Evolutionary conservation across 2,329 filamentous ascomycete species (phyloP), one percentile per base, ranked within the genome.

Genomic region (Fusarium torreyae): DNA sequence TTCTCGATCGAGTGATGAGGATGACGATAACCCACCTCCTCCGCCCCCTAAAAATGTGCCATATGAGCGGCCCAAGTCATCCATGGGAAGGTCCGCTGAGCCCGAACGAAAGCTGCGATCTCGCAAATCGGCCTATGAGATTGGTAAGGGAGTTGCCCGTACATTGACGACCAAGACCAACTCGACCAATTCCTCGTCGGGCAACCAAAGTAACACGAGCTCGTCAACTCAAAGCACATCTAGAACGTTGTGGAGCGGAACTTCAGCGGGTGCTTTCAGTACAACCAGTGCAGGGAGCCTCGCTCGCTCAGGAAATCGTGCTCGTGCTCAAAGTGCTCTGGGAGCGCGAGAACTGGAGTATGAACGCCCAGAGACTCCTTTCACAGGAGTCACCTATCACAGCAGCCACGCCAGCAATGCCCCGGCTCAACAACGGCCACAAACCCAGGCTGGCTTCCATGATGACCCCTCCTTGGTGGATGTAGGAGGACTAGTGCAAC

Each of bases 241-340:
- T 72, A 89, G 91, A 73, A 98, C 93, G 74, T 80, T 99, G 43
- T 98, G 98, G 95, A 98, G 95, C 78, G 96, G 95, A 5, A 87
- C 89, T 53, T 98, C 96, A 54, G 96, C 96, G 1, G 91, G 94
- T 51, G 95, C 88, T 14, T 94, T 98, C 80, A 98, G 95, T 78
- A 93, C 94, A 51, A 98, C 96, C 17, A 98, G 96, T 80, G 96
- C 96, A 17, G 96, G 94, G 55, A 98, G 95, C 80, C 89, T 97
- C 69, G 94, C 94, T 31, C 89, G 94, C 65, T 92, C 92, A 75
- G 91, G 91, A 75, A 80, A 85, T 70, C 77, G 90, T 63, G 85
- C 85, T 70, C 77, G 90, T 66, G 85, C 91, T 17, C 88, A 89
- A 68, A 93, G 91, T 75, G 88, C 89, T 5, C 80, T 92, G 69